phyloP scores from a whole-genome alignment of 176 grass and related monocot genomes.

The Dactylis glomerata region DNA sequence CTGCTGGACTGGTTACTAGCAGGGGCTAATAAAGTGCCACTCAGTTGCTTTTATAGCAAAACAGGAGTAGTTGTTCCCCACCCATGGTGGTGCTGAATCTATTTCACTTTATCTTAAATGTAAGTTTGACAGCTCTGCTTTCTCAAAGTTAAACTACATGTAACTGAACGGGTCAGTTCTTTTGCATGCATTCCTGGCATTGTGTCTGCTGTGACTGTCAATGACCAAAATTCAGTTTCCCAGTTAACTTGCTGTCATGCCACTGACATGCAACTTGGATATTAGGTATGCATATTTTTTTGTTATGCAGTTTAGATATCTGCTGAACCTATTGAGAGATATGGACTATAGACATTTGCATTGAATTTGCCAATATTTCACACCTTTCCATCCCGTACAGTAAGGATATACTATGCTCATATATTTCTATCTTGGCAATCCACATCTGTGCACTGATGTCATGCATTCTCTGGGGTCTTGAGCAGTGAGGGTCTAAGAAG shows the following conservation, averaged over 20 bases:
- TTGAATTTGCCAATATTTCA: neutral
- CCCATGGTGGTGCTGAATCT: no score
- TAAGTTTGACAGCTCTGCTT: neutral
- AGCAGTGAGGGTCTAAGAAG: slow-evolving; percentile 88
- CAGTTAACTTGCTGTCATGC: neutral
- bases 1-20: neutral
- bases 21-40: neutral
- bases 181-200: neutral
- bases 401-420: neutral
- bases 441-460: slow-evolving; percentile 2
- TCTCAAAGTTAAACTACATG: neutral
- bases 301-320: slow-evolving; percentile 5
- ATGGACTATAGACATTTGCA: neutral
- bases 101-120: neutral
- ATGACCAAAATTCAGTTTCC: neutral
- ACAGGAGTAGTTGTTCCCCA: no score
- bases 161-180: neutral
- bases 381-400: neutral
- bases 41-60: neutral
- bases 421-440: neutral
- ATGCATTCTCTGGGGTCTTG: slow-evolving; percentile 15
- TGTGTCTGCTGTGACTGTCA: neutral
- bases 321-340: neutral
- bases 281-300: slow-evolving; percentile 3
- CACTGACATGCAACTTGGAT: slow-evolving; percentile 4